Conservation (phyloP, 345 rosid species). For the Hibiscus trionum region DNA sequence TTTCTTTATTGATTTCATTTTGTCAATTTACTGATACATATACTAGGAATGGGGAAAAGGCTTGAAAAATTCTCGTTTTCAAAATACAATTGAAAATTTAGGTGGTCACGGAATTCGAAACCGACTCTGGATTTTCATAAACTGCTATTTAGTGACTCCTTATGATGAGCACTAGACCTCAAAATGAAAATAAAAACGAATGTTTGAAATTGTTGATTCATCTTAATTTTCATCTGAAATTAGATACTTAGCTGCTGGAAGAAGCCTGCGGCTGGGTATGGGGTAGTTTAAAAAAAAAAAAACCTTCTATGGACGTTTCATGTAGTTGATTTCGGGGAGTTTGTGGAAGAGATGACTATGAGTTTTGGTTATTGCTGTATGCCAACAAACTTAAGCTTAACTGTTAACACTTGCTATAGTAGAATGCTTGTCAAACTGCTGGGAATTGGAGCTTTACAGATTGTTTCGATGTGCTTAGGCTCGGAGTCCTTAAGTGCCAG, state of each 20-base stretch:
- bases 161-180: not conserved
- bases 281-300: not conserved
- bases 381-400: not conserved
- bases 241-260: not conserved
- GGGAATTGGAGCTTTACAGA: slow-evolving; percentile 6
- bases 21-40: not conserved
- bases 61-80: not conserved
- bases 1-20: not conserved
- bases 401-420: not conserved
- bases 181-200: not conserved
- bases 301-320: not conserved
- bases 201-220: not conserved
- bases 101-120: not conserved
- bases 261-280: not conserved
- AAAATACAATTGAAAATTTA: not conserved
- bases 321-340: no score
- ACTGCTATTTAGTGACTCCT: not conserved
- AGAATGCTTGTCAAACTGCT: not conserved
- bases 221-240: not conserved
- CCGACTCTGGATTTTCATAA: not conserved
- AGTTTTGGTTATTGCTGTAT: not conserved
- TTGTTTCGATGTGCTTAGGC: not conserved
- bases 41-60: not conserved
- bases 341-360: no score
- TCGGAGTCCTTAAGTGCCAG: not conserved